phyloP scores from a whole-genome alignment of 2,329 filamentous ascomycete genomes.

The Dactylellina sp. region DNA sequence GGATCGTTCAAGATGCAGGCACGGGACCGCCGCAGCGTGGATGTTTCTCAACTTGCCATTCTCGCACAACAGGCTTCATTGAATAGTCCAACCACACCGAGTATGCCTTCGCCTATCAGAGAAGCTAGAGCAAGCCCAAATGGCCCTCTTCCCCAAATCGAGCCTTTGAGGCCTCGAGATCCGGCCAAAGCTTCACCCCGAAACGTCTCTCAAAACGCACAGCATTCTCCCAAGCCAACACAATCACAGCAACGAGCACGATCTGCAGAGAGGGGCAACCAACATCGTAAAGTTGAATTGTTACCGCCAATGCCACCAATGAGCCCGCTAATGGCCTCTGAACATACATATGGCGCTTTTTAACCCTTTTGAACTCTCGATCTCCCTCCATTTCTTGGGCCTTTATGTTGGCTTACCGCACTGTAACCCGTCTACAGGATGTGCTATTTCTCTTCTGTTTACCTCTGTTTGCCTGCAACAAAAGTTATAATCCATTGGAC shows the following conservation, averaged over 20 bases:
- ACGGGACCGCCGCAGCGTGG: constrained; percentile 47
- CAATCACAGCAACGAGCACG: constrained; percentile 25
- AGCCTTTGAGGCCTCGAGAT: constrained; percentile 17
- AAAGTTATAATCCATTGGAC: constrained; percentile 43
- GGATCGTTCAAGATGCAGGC: constrained; percentile 50
- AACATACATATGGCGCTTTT: constrained; percentile 28
- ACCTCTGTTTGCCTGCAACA: constrained; percentile 20
- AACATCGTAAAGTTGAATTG: constrained; percentile 38
- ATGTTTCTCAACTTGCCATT: constrained; percentile 51
- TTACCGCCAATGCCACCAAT: constrained; percentile 53
- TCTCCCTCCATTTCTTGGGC: constrained; percentile 21
- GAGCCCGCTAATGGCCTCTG: constrained; percentile 42
- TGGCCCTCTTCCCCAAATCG: constrained; percentile 21
- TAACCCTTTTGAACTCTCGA: constrained; percentile 19
- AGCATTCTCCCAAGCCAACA: constrained; percentile 26
- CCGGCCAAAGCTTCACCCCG: background rate
- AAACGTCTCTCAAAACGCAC: constrained; percentile 23
- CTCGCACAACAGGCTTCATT: constrained; percentile 49
- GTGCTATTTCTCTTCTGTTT: background rate
- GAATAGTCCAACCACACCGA: constrained; percentile 26
- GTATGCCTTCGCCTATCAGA: background rate
- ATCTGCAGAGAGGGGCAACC: constrained; percentile 37
- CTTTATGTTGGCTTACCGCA: background rate
- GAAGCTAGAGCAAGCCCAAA: constrained; percentile 15
- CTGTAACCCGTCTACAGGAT: background rate